Evolutionary conservation across 2,329 filamentous ascomycete genomes (phyloP).

Genomic region (Fusarium proliferatum): DNA sequence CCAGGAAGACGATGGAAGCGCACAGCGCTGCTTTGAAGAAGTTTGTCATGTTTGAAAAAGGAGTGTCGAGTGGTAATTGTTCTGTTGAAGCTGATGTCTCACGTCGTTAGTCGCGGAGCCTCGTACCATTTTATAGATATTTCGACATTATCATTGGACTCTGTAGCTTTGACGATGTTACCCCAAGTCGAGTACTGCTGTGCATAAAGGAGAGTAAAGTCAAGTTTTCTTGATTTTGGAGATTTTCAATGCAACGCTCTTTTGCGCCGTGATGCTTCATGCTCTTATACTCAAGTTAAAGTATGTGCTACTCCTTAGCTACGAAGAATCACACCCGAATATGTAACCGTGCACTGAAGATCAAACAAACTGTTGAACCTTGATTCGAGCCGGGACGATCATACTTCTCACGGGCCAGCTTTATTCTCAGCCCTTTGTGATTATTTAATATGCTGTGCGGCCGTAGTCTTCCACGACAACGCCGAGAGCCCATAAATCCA

Average conservation of each 20-base stretch:
- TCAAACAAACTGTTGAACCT: neutral
- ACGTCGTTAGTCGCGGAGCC: neutral
- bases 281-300: neutral
- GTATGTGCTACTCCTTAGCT: neutral
- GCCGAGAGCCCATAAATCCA: neutral
- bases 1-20: neutral
- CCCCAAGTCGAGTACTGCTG: neutral
- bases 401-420: neutral
- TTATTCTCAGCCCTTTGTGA: neutral
- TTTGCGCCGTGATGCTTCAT: neutral
- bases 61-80: neutral
- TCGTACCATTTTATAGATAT: neutral
- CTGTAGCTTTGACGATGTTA: neutral
- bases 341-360: neutral
- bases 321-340: neutral
- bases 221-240: neutral
- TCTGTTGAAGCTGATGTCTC: neutral
- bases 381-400: neutral
- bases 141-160: neutral
- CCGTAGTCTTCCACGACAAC: neutral
- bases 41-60: neutral
- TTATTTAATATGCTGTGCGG: neutral
- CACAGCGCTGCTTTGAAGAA: neutral
- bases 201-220: neutral
- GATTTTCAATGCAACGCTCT: neutral